Base-by-base conservation (phyloP, 2,329 filamentous ascomycete species). In the Calonectria leucothoes region DNA sequence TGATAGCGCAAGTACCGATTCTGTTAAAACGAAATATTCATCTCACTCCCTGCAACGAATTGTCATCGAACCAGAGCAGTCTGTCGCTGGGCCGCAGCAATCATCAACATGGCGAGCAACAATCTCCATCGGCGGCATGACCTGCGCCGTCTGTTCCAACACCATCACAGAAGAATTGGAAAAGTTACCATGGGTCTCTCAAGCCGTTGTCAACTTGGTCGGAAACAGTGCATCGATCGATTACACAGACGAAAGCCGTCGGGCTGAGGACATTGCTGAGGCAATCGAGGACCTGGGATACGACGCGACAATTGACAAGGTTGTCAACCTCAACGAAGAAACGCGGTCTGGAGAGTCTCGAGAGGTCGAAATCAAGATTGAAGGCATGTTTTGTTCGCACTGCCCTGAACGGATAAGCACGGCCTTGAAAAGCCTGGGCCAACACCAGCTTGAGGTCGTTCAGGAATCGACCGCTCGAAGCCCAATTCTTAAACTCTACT, bases 341-440 rank as follows among this genome's bases (percentile, higher is more conserved):
- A 86, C 89, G 70, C 82, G 86, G 29, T 64, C 78, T 3, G 75
- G 66, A 2, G 72, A 84, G 59, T 82, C 87, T 65, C 87, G 94
- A 59, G 91, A 90, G 1, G 88, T 95, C 3, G 89, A 93, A 69
- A 91, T 96, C 70, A 84, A 84, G 48, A 86, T 96, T 63, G 89
- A 93, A 64, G 94, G 94, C 63, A 92, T 96, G 85, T 95, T 94
- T 83, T 96, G 94, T 83, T 87, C 89, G 17, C 91, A 94, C 79
- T 96, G 94, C 77, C 92, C 93, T 0, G 85, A 87, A 6, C 87
- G 90, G 33, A 89, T 94, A 35, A 82, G 86, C 23, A 86, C 86
- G 42, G 89, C 87, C 3, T 83, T 95, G 17, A 85, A 85, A 6
- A 86, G 88, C 2, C 91, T 93, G 76, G 85, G 86, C 11, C 85